Evolutionary conservation across 139 green algal genomes (phyloP).

Genomic region (Chlamydomonas asymmetrica): DNA sequence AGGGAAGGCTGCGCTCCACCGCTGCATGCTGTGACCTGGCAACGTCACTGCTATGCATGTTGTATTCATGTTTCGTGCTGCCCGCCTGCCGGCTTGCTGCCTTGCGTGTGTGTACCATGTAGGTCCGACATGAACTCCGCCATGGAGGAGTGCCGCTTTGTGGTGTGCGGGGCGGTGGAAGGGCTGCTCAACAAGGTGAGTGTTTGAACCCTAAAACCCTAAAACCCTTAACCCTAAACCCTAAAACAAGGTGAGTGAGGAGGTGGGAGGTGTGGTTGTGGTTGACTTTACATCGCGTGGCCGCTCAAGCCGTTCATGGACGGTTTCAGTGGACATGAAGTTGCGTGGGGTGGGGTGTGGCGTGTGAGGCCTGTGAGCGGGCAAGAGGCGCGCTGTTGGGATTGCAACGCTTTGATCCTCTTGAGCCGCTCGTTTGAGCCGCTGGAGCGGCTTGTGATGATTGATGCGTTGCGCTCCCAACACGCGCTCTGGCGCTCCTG

Average conservation of each 20-base stretch:
- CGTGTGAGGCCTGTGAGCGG: background rate
- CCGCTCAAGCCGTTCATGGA: background rate
- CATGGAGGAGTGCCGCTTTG: conserved; percentile 31
- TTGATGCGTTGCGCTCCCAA: background rate
- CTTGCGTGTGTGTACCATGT: background rate
- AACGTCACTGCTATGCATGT: no score
- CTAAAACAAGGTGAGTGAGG: no score
- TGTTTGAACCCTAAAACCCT: no score
- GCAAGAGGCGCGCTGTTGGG: background rate
- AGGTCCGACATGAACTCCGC: conserved; percentile 20
- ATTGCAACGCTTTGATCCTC: background rate
- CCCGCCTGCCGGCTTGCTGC: conserved; percentile 4
- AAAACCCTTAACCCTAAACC: no score
- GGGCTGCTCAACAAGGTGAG: conserved; percentile 27
- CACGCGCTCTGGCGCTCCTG: conserved; percentile 17
- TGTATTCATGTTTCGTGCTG: background rate
- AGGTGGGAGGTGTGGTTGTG: background rate
- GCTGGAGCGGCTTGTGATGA: background rate
- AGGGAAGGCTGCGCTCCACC: no score
- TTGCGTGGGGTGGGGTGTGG: background rate
- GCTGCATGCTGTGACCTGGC: no score
- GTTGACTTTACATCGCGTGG: background rate
- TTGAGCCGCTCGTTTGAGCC: background rate
- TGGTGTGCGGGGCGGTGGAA: conserved; percentile 33
- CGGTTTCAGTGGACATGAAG: background rate